Base-by-base conservation (phyloP, 176 grass and related monocot species). In the Cenchrus fungigraminus region DNA sequence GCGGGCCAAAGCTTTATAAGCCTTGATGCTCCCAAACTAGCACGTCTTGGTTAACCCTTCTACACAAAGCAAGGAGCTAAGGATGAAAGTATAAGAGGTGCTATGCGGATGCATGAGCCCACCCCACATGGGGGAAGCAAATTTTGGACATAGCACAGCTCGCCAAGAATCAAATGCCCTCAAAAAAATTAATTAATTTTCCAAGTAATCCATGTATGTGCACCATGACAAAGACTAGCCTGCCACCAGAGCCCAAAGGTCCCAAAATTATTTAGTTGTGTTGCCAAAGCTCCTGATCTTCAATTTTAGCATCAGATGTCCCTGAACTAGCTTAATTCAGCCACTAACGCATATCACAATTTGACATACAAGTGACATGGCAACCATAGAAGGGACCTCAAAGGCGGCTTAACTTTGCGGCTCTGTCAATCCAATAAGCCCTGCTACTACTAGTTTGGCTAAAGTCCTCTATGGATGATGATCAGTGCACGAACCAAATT, bases 281-380 rank as follows among this genome's bases (percentile, higher is more conserved):
- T 32, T 3, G 62, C 70, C 62, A 56, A 58, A 16, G 55, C 11
- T 81, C 31, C 50, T 22, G 59, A 52, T 44, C 6, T 45, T 89
- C 25, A 62, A 69, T 68, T 69, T 76, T 81, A 65, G 34, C 46
- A 44, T 71, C 46, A 51, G 34, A 76, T 8, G 9, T 29, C 4
- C 54, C n/a, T 85, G 22, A 64, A 65, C 64, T 77, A 77, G 9
- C 65, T 77, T 70, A 64, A 56, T n/a, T 77, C 12, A 64, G 32
- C 56, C 56, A 77, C 12, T 55, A 64, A 77, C 32, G 54, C 64
- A 54, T 50, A 77, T 53, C 22, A 75, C 82, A n/a, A 56, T 46
- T 76, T 85, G 32, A 62, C 12, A 47, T 12, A 44, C 65, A 78
- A 67, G 20, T 20, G 20, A 43, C 0, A 34, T 67, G 52, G 52